Conservation (phyloP, 2,329 filamentous ascomycete genomes). For the Pestalotiopsis sp. region DNA sequence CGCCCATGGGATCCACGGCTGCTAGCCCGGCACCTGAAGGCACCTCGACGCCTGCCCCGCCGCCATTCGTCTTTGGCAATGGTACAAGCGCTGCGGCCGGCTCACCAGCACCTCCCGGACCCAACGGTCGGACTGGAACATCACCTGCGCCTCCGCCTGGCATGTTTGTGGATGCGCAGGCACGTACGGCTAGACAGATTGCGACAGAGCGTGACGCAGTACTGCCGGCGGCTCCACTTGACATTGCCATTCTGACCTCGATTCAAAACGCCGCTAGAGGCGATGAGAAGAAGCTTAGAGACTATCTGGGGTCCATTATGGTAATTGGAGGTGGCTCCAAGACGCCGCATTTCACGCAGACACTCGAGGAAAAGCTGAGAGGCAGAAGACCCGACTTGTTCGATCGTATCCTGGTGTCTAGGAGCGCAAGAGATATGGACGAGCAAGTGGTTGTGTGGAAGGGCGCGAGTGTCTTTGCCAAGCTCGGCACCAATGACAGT, state of each 20-base stretch:
- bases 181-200: constrained; percentile 55
- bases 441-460: constrained; percentile 98
- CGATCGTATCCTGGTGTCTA: constrained; percentile 65
- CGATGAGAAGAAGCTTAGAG: constrained; percentile 90
- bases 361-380: constrained; percentile 82
- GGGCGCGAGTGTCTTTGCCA: constrained; percentile 93
- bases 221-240: constrained; percentile 81
- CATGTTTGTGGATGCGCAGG: constrained; percentile 53
- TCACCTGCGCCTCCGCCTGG: constrained; percentile 46
- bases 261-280: constrained; percentile 85
- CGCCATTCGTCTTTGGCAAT: constrained; percentile 59
- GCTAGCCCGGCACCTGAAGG: constrained; percentile 87
- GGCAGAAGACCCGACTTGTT: constrained; percentile 62
- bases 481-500: constrained; percentile 89
- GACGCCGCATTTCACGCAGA: constrained; percentile 76
- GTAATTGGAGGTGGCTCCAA: constrained; percentile 85
- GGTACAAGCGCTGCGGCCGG: constrained; percentile 47
- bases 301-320: constrained; percentile 90
- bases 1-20: constrained; percentile 82
- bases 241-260: constrained; percentile 86
- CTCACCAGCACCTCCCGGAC: constrained; percentile 55
- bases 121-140: constrained; percentile 49
- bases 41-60: constrained; percentile 65
- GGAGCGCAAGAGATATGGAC: constrained; percentile 88
- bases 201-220: constrained; percentile 77